These are phyloP conservation scores for Schizosaccharomyces cryophilus DNA, from an alignment of 805 yeast genomes.

Conservation along the genomic window DNA sequence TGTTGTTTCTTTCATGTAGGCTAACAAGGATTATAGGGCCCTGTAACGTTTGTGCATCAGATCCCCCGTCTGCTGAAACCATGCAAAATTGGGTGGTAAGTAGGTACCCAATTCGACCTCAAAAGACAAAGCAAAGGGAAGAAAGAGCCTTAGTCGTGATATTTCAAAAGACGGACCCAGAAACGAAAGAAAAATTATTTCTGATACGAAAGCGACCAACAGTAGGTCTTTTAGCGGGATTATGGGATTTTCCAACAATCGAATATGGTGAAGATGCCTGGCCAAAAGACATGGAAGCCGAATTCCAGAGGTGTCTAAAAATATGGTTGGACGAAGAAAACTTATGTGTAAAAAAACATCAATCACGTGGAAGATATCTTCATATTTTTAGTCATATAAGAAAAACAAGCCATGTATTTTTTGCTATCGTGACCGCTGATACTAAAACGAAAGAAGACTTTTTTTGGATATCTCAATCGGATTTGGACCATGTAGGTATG, in stretches of 20 bases:
- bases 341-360: background rate
- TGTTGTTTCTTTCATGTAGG: background rate
- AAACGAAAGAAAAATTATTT: background rate
- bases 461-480: background rate
- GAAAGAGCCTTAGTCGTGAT: background rate
- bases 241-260: slow-evolving; percentile 1
- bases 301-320: background rate
- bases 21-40: background rate
- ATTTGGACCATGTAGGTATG: background rate
- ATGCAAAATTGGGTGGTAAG: background rate
- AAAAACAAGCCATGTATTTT: background rate
- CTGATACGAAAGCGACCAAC: background rate
- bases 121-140: background rate
- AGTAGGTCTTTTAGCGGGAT: background rate
- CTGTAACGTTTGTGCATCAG: background rate
- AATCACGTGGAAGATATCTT: background rate
- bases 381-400: background rate
- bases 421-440: background rate
- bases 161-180: background rate
- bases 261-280: background rate
- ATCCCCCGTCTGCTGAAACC: background rate
- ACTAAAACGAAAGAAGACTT: background rate
- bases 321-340: background rate
- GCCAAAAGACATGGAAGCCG: background rate
- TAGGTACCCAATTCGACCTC: background rate